These are phyloP conservation scores for Tylopilus cervinicoccineus DNA, from an alignment of 768 basidiomycete species.

Conservation along the genomic window DNA sequence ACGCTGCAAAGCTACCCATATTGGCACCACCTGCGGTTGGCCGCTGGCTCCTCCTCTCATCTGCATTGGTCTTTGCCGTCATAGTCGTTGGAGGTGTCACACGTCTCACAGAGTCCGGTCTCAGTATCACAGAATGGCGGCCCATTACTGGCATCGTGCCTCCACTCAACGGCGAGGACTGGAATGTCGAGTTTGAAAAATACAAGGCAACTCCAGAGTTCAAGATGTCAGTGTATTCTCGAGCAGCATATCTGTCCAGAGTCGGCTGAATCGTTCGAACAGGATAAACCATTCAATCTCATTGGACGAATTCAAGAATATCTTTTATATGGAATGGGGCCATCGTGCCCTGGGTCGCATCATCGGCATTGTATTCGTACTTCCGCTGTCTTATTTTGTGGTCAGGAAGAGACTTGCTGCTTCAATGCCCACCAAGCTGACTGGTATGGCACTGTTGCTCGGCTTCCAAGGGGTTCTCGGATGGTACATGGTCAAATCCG, in stretches of 20 bases:
- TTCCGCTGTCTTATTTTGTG: conserved; percentile 80
- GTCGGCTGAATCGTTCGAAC: conserved; percentile 1
- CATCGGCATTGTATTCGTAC: conserved; percentile 78
- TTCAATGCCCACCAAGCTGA: conserved; percentile 57
- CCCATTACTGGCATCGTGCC: conserved; percentile 88
- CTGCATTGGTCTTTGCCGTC: conserved; percentile 84
- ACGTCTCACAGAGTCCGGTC: conserved; percentile 92
- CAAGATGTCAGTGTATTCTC: conserved; percentile 64
- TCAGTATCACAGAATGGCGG: conserved; percentile 98
- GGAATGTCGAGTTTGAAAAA: conserved; percentile 89
- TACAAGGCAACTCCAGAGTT: conserved; percentile 95
- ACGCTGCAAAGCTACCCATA: conserved; percentile 41
- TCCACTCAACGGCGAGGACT: conserved; percentile 69
- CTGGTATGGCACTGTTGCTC: conserved; percentile 73
- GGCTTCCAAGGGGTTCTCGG: conserved; percentile 91
- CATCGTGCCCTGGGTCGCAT: conserved; percentile 92
- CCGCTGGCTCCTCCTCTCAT: conserved; percentile 81
- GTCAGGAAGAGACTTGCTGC: conserved; percentile 64
- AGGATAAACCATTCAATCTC: conserved; percentile 89
- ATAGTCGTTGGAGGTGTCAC: conserved; percentile 96
- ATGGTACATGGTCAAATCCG: conserved; percentile 99
- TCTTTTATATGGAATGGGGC: conserved; percentile 98
- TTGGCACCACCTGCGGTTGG: conserved; percentile 70
- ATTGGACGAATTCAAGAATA: conserved; percentile 88
- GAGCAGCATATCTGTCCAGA: neutral